Base-by-base conservation (phyloP, 1,139 yeast genomes). In the Yamadazyma jaroonii region DNA sequence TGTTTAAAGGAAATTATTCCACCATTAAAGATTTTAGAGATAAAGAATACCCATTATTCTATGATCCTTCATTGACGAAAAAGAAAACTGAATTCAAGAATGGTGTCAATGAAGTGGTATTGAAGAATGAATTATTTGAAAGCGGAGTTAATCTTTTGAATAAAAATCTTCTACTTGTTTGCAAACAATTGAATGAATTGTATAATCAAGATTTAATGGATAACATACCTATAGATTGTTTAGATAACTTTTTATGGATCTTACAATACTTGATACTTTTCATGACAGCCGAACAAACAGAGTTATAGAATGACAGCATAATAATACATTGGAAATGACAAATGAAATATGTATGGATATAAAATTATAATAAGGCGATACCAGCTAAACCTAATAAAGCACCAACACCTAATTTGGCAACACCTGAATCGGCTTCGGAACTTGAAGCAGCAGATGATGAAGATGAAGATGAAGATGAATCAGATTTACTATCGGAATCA, bases 241-340 rank as follows among this genome's bases (percentile, higher is more conserved):
- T 59, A 13, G 76, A 69, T 47, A 68, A 69, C 42, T 58, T 69
- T 34, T 50, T 69, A 41, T 71, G 77, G 77, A 66, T 60, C 37
- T 45, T 71, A 25, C 64, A 69, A 39, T 70, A 64, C 41, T 43
- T 70, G 25, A 42, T 64, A 14, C 49, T 71, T 29, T 66, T 60
- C 39, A 48, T 70, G 33, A 68, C 74, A 3, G 74, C 50, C 11
- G 32, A 32, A 9, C 22, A 27, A 13, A 17, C 6, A 17, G 20
- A 17, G 20, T 17, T 4, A 17, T 4, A 17, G 20, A 17, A 4
- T 6, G 6, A 17, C 4, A 17, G 20, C 20, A 17, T 17, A 4
- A 17, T 17, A 17, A 17, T 17, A 17, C 20, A 17, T 17, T 17
- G 20, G 20, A 17, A 17, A 17, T 17, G 20, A 17, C 20, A 4